Evolutionary conservation across 2,329 filamentous ascomycete species (phyloP), one percentile per base, ranked within the genome.

Genomic region (Monilinia fructigena): DNA sequence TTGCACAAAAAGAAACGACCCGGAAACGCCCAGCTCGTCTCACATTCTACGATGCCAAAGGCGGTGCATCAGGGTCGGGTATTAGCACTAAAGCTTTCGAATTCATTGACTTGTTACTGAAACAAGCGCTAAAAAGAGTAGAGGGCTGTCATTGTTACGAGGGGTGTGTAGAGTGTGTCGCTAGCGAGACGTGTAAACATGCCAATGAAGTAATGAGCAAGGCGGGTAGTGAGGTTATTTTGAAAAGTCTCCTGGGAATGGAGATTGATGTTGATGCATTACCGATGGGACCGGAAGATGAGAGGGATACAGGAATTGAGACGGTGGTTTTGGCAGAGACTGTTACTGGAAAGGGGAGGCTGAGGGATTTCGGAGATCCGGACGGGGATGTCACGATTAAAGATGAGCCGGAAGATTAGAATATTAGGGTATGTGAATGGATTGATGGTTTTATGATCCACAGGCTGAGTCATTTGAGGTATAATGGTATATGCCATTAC

Each of bases 11-110:
- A 63, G 86, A 90, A 73, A 88, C 86, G 0, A 79, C 80, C 38
- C 85, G 93, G 40, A 97, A 97, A 78, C 84, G 95, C 4, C 95
- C 94, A 0, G 95, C 93, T 0, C 82, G 95, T 0, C 79, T 99
- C 58, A 97, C 92, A 0, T 97, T 99, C 74, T 99, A 98, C 78
- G 95, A 98, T 76, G 89, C 92, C 3, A 97, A 96, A 78, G 95
- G 95, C 10, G 94, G 94, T 0, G 84, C 90, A 0, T 85, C 86
- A 54, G 94, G 94, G 0, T 90, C 87, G 0, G 95, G 95, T 0
- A 96, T 97, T 72, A 92, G 90, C 69, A 91, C 89, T 50, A 97
- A 97, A 76, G 94, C 93, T 0, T 98, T 98, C 74, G 94, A 98
- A 74, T 96, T 96, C 74, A 83, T 97, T 26, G 92, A 97, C 73